phyloP scores from a whole-genome alignment of 441 rosid species.

The Biscutella laevigata region DNA sequence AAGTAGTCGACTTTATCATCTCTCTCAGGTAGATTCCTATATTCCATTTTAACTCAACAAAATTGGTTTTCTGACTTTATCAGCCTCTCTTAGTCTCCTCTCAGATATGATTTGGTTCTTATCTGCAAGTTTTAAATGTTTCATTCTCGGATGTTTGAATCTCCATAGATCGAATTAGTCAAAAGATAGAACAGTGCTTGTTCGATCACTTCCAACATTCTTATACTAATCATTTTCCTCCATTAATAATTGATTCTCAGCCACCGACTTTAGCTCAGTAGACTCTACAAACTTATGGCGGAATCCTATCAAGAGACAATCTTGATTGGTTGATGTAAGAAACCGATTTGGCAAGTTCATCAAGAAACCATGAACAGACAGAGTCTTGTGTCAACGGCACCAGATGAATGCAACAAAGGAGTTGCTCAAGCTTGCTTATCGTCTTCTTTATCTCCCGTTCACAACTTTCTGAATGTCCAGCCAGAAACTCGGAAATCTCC shows the following conservation, averaged over 20 bases:
- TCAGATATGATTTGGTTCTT: neutral
- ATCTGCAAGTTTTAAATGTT: neutral
- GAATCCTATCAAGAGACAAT: conserved; percentile 1
- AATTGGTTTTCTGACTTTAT: neutral
- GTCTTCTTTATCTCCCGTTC: conserved; percentile 30
- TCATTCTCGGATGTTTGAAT: neutral
- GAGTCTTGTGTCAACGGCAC: conserved; percentile 28
- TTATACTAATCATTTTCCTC: neutral
- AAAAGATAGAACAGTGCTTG: no score
- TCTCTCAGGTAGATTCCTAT: conserved; percentile 12
- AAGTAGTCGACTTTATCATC: conserved; percentile 13
- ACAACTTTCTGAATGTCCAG: conserved; percentile 32
- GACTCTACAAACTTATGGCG: neutral
- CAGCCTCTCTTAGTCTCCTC: neutral
- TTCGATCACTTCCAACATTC: no score
- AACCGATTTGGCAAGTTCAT: conserved; percentile 11
- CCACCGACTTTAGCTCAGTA: neutral
- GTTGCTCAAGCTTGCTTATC: conserved; percentile 30
- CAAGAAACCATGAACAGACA: conserved; percentile 33
- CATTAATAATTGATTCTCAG: conserved; percentile 6
- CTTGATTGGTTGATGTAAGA: conserved; percentile 7
- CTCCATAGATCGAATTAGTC: no score
- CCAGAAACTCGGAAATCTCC: conserved; percentile 31
- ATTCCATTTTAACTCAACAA: neutral
- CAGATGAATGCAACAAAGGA: conserved; percentile 39